Conservation (phyloP, 1,284 basidiomycete genomes). For the Takashimella tepidaria region DNA sequence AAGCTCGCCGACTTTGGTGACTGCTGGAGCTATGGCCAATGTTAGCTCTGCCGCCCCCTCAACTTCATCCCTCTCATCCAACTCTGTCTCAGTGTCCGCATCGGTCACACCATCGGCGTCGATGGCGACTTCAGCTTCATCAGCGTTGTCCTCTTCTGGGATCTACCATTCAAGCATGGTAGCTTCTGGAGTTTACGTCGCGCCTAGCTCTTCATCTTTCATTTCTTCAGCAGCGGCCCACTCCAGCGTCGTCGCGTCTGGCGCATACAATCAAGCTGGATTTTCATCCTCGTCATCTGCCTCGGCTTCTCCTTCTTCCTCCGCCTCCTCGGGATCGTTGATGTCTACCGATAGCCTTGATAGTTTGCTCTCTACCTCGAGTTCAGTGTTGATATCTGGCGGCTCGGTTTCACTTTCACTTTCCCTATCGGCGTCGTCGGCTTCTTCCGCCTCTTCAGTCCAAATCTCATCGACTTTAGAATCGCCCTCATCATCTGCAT, state of each 20-base stretch:
- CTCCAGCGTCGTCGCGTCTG: background rate
- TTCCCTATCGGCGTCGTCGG: slow-evolving; percentile 5
- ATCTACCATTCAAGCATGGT: background rate
- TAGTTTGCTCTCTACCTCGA: too few species aligned
- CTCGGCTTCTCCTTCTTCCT: background rate
- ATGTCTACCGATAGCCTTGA: too few species aligned
- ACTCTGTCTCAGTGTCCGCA: background rate
- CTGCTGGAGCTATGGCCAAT: too few species aligned
- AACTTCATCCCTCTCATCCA: background rate
- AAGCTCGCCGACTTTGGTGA: too few species aligned
- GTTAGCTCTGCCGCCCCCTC: too few species aligned
- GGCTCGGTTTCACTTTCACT: too few species aligned
- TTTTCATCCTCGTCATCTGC: slow-evolving; percentile 15
- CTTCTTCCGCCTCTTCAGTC: slow-evolving; percentile 4
- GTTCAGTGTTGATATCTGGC: too few species aligned
- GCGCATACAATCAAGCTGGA: too few species aligned
- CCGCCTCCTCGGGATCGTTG: too few species aligned
- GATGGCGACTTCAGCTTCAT: background rate
- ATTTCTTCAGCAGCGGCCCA: background rate
- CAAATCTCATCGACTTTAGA: slow-evolving; percentile 7
- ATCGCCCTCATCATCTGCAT: slow-evolving; percentile 32
- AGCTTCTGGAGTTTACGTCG: background rate
- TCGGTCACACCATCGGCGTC: background rate
- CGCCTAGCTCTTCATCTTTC: background rate
- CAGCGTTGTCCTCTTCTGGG: background rate